phyloP scores from a whole-genome alignment of 495 filamentous ascomycete species.

The Cladorrhinum samala region DNA sequence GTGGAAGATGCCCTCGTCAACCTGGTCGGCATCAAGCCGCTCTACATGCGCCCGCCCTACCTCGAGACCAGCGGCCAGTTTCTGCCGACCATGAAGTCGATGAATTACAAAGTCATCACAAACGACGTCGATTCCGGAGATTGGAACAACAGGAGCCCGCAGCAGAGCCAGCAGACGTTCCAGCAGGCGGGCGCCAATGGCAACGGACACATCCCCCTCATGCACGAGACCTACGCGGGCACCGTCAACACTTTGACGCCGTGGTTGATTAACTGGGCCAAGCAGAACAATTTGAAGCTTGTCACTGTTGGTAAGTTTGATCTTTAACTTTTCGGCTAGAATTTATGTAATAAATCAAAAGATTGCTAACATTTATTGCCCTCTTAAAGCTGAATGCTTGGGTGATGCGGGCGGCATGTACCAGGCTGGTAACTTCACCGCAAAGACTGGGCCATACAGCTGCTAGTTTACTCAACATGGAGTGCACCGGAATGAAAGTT shows the following conservation, averaged over 20 bases:
- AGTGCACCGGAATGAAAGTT: background rate
- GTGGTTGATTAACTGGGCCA: conserved; percentile 50
- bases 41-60: conserved; percentile 50
- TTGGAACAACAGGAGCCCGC: conserved; percentile 45
- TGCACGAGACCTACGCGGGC: conserved; percentile 48
- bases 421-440: conserved; percentile 33
- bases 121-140: conserved; percentile 48
- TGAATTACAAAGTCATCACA: conserved; percentile 51
- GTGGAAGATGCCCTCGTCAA: conserved; percentile 47
- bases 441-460: conserved; percentile 16
- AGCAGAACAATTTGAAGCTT: conserved; percentile 43
- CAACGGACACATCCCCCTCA: conserved; percentile 48
- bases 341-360: background rate
- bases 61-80: conserved; percentile 43
- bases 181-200: conserved; percentile 38
- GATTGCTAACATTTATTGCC: conserved; percentile 12
- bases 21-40: conserved; percentile 47
- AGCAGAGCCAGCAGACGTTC: conserved; percentile 40
- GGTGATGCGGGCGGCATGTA: conserved; percentile 43
- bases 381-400: conserved; percentile 47
- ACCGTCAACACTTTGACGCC: conserved; percentile 45
- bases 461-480: conserved; percentile 16
- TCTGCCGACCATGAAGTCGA: conserved; percentile 35
- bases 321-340: too few relatives aligned
- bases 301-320: conserved; percentile 47